Evolutionary conservation across 139 green algal species (phyloP), one percentile per base, ranked within the genome.

Genomic region (Raphidocelis subcapitata): DNA sequence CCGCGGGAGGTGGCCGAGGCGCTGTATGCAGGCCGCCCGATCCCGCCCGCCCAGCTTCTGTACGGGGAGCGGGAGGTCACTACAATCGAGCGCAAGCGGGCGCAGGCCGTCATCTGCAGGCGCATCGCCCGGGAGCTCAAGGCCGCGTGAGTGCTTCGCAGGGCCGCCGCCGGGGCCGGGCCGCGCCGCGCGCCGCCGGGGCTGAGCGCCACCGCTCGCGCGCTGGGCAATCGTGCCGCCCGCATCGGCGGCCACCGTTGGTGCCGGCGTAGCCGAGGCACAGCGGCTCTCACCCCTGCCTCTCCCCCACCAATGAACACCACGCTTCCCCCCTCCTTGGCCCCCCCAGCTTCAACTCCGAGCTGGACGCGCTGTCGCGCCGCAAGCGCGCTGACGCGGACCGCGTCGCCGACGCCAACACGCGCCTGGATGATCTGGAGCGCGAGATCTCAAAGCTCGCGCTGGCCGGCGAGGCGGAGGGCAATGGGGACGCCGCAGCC

Each of bases 371-470:
- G n/a, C 51, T 78, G 26, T 49, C 47, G 18, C 54, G 66, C 37
- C 62, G 66, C 23, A 78, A 78, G 61, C 62, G 60, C 62, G n/a
- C 12, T 10, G 72, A 78, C 37, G 37, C 63, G 18, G 72, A 78
- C 31, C 49, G 52, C n/a, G 35, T 78, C 1, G n/a, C 72, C n/a
- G 72, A 78, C 26, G 47, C 72, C 35, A 52, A 35, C 26, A 41
- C 36, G 3, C 51, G 63, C 21, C 65, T 72, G 26, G 72, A 78
- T 52, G 72, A 78, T 3, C 62, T 72, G 33, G 64, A 57, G 33
- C 46, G 62, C 2, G 72, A 78, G 72, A 49, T 78, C 10, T 24
- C 47, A 1, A 72, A 72, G 18, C 56, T 78, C 32, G 36, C 61
- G 14, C 1, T 61, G 23, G 41, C 41, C 41, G 41, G 41, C 41